phyloP scores from a whole-genome alignment of 306 rosid species.

The Prinsepia uniflora region DNA sequence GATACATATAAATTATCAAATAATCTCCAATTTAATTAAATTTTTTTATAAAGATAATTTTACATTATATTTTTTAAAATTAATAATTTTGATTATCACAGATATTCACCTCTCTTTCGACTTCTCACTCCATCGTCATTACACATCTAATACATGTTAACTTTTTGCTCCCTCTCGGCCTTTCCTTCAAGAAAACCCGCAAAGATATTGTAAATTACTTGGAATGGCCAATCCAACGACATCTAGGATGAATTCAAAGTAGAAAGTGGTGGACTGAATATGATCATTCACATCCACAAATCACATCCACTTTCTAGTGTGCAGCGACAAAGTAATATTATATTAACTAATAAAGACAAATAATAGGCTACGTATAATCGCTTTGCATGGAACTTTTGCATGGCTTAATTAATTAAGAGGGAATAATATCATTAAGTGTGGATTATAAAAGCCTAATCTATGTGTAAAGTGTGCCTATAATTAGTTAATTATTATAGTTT shows the following conservation, averaged over 20 bases:
- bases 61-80: too few relatives aligned
- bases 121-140: slow-evolving; percentile 40
- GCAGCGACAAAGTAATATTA: too few relatives aligned
- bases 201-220: background rate
- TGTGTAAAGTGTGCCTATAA: background rate
- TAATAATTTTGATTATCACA: too few relatives aligned
- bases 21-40: too few relatives aligned
- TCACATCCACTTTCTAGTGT: slow-evolving; percentile 16
- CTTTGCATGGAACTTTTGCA: slow-evolving; percentile 17
- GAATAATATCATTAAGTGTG: background rate
- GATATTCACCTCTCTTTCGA: slow-evolving; percentile 35
- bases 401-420: slow-evolving; percentile 23
- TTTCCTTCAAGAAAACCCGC: background rate
- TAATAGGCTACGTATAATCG: background rate
- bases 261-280: too few relatives aligned
- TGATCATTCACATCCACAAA: background rate
- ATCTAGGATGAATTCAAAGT: slow-evolving; percentile 13
- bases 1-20: too few relatives aligned
- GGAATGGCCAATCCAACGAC: slow-evolving; percentile 16
- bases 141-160: background rate
- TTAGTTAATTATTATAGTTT: background rate
- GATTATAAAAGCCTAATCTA: slow-evolving; percentile 15
- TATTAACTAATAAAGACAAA: background rate
- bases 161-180: background rate
- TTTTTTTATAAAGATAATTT: too few relatives aligned